A percentile compares a stretch with the other conserved stretches of the same genome.
phyloP scores from a whole-genome alignment of 192 early-diverging fungal species.

The Endogone sp. region DNA sequence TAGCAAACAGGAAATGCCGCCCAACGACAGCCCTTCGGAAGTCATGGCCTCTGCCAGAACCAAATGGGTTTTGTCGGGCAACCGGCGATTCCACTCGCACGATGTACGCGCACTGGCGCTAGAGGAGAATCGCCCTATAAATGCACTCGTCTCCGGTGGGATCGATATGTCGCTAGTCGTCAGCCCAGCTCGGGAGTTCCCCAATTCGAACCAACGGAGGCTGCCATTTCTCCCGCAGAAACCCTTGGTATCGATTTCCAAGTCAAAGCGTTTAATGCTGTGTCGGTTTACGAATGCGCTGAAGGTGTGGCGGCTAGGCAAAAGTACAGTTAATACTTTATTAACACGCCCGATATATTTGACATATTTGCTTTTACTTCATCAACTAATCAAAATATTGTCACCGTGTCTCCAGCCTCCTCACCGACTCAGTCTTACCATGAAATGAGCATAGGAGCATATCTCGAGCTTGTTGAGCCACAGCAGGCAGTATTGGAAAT shows the following conservation, averaged over 20 bases:
- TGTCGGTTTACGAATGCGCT: constrained; percentile 63
- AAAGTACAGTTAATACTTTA: constrained; percentile 18
- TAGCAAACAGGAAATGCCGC: constrained; percentile 20
- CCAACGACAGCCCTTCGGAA: constrained; percentile 16
- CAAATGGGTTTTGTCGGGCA: constrained; percentile 81
- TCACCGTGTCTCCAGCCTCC: constrained; percentile 1
- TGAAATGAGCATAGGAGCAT: constrained; percentile 31
- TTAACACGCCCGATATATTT: too few relatives aligned
- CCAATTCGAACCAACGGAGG: constrained; percentile 54
- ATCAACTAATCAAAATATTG: too few relatives aligned
- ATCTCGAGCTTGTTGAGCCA: constrained; percentile 51
- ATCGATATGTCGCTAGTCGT: constrained; percentile 72
- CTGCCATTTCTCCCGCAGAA: constrained; percentile 63
- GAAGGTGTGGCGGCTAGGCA: constrained; percentile 83
- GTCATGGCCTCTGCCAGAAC: constrained; percentile 17
- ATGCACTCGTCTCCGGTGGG: constrained; percentile 83
- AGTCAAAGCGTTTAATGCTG: constrained; percentile 57
- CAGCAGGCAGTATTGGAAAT: constrained; percentile 72
- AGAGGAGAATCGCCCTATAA: constrained; percentile 60
- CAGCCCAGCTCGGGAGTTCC: constrained; percentile 53
- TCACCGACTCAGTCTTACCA: background rate
- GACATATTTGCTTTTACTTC: too few relatives aligned
- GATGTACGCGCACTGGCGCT: constrained; percentile 88
- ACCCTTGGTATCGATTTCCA: constrained; percentile 51
- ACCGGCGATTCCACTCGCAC: constrained; percentile 89